Percentiles rank a stretch among this genome's conserved stretches.
These are phyloP conservation scores for Glycine latifolia DNA, from an alignment of 306 rosid genomes.

Conservation along the genomic window DNA sequence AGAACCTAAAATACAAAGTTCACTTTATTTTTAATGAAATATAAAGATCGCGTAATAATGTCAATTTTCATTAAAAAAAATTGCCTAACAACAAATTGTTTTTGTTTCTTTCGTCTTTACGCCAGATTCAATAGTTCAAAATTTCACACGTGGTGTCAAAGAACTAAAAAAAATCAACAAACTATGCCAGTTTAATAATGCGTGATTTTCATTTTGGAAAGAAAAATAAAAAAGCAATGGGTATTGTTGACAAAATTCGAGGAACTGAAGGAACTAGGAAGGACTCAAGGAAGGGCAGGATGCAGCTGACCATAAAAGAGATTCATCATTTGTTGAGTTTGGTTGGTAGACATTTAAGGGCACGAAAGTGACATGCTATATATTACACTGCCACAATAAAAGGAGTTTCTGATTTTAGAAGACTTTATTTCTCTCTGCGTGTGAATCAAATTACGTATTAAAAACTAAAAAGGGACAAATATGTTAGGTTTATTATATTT, in stretches of 20 bases:
- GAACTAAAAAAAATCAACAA: neutral
- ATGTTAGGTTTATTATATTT: neutral
- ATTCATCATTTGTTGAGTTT: constrained; percentile 19
- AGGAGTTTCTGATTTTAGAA: neutral
- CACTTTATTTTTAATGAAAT: neutral
- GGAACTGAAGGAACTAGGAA: neutral
- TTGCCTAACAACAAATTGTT: neutral
- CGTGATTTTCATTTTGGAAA: neutral
- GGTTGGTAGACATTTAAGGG: constrained; percentile 39
- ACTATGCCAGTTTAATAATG: no score
- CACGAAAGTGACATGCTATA: neutral
- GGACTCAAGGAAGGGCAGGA: neutral
- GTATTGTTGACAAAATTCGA: neutral
- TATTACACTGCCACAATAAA: neutral
- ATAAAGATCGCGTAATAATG: neutral
- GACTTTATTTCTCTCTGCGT: no score
- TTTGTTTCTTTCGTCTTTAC: neutral
- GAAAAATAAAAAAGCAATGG: neutral
- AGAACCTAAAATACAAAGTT: neutral
- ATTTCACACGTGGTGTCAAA: constrained; percentile 12
- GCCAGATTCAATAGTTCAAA: neutral
- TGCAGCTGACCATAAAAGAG: constrained; percentile 21
- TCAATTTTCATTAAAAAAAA: neutral
- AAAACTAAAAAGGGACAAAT: neutral
- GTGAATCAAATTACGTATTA: neutral